Evolutionary conservation across 2,329 filamentous ascomycete species (phyloP), one percentile per base, ranked within the genome.

Genomic region (Emmonsiellopsis sp.): DNA sequence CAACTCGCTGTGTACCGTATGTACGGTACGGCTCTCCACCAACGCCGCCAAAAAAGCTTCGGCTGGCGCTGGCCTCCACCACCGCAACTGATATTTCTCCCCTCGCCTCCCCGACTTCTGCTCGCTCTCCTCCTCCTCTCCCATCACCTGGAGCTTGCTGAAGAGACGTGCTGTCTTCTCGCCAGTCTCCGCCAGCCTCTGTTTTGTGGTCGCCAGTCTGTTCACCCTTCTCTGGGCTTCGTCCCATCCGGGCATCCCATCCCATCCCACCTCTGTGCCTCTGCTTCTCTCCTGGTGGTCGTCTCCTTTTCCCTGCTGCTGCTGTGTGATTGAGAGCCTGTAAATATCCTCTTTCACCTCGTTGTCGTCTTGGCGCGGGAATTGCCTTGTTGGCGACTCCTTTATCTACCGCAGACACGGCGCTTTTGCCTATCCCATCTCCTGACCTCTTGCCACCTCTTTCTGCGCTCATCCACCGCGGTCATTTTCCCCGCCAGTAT

Each of bases 201-300:
- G 53, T 60, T 62, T 56, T 59, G 57, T 55, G 50, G 55, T 57
- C 52, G 38, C 48, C 34, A 51, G 37, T 34, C 42, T 34, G 16
- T 16, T n/a, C 26, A 6, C 43, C 51, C 55, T 52, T 54, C 54
- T 52, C 57, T 52, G 55, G 54, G 56, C 30, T 52, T 54, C 49
- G 59, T 61, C 61, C 58, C 59, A 54, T 59, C 56, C 60, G 55
- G 54, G 58, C 40, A 46, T 49, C 32, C n/a, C 34, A 31, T 43
- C 45, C n/a, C 32, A 26, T 8, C 40, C 2, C 20, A 3, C 16
- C 40, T 5, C 41, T 34, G 8, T 50, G 20, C 20, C 20, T 26
- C 20, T 26, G 20, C 4, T 40, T 52, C 55, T 59, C 44, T 48
- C 54, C 57, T 54, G 50, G 54, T 47, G 50, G 55, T 55, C 34